Evolutionary conservation across 352 stramenopile species (phyloP), one percentile per base, ranked within the genome.

Genomic region (Pythium dissimile): DNA sequence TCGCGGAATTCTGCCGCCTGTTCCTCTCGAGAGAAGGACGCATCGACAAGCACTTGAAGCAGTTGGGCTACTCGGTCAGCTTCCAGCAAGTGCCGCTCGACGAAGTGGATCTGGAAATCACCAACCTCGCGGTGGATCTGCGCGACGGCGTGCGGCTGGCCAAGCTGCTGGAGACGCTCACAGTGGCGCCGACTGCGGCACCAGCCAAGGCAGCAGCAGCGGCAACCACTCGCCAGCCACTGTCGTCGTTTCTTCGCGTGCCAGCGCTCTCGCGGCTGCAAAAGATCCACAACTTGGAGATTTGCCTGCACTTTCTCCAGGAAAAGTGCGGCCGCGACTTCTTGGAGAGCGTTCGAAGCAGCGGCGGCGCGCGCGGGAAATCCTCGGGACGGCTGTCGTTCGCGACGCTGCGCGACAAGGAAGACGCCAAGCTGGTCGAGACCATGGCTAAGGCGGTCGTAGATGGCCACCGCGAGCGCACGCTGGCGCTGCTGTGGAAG

Each of bases 281-380:
- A 67, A 99, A 98, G 69, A 74, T 98, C 10, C 92, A 98, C 75
- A 99, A 99, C 66, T 86, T 98, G 0, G 83, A 95, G 56, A 77
- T 97, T 24, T 96, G 92, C 24, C 57, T 99, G 27, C 68, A 85
- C 42, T 90, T 77, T 34, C 59, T 97, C 31, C 72, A 92, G 55
- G 78, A 82, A 32, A 86, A 87, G 47, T 94, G 83, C 34, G 80
- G 73, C 37, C 54, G 65, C 3, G 72, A 72, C 35, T 67, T 88
- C 15, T 57, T 90, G 1, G 75, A 82, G 46, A 77, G 70, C 27
- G 71, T 90, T 16, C 60, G 60, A 7, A 52, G 16, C 5, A 53
- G 28, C 35, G 60, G 39, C 18, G 60, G 39, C 18, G 32, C 39
- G 2, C 24, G 20, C 18, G 13, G 21, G 4, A 59, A 44, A 15